Evolutionary conservation across 768 basidiomycete genomes (phyloP), one percentile per base, ranked within the genome.

Genomic region (Ramaria sp.): DNA sequence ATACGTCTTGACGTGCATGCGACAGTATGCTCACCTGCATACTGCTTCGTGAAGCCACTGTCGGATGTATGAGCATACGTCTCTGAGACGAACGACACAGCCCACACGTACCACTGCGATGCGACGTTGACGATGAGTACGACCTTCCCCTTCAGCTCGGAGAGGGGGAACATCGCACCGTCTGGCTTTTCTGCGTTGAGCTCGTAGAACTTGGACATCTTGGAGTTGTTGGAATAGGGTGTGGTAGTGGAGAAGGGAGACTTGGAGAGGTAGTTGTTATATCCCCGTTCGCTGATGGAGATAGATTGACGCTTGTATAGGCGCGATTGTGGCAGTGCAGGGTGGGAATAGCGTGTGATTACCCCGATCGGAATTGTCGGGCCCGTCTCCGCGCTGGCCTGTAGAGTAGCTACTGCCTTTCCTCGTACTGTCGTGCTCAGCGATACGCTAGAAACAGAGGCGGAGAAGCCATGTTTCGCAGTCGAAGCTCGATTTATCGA

Each of bases 1-100:
- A 64, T 56, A 67, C 70, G 13, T 5, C 28, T 27, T 51, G 13
- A n/a, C 15, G 10, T 10, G 9, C 22, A 50, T 63, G 27, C 30
- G 39, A 20, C 5, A 48, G 30, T 41, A 24, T 16, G 52, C 32
- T 45, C 54, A 77, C 83, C 85, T 65, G 74, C 79, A 67, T 87
- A 88, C 64, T 88, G 86, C 5, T 85, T 82, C 9, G 87, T 88
- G 64, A 89, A 88, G n/a, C 87, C 87, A 62, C 87, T 89, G 56
- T 8, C 61, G 47, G 16, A 44, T 9, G 27, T 3, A 43, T 57
- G 13, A 50, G 44, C 28, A 18, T 37, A 41, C 24, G 10, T 13
- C 18, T 1, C 12, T 25, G 41, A 15, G n/a, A 32, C 12, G 10
- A 52, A 34, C 22, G 32, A 36, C 39, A 18, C 41, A 30, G 9